Evolutionary conservation across 306 rosid species (phyloP), one percentile per base, ranked within the genome.

Genomic region (Adenanthera pavonina): DNA sequence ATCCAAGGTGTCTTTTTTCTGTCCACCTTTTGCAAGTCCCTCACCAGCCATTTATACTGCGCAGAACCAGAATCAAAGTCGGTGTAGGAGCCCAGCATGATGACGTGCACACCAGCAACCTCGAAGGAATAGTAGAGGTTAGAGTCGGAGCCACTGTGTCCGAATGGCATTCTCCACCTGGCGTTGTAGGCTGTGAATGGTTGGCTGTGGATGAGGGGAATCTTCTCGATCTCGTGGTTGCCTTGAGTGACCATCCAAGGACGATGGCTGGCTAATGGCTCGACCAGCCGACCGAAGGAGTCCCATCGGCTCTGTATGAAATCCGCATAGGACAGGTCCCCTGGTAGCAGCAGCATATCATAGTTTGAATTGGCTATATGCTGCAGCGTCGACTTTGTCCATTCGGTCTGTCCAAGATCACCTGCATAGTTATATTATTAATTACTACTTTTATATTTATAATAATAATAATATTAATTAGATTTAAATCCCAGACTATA

Each of bases 211-310:
- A 90, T 0, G 2, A 85, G 0, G 0, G 91, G 94, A 44, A 92
- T 72, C 82, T 46, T 87, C 86, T 95, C 98, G 2, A 89, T 6
- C 60, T 93, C 99, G 38, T 95, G 98, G 87, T 95, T 90, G 8
- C 98, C 98, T 40, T 84, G 84, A 0, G 99, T 95, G 4, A 95
- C 97, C 99, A 95, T 93, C 99, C 98, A 95, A 0, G 99, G 99
- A 74, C 98, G 86, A 53, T 86, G 86, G 83, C 98, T 87, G 0
- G 98, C 96, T 40, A 88, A 71, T 48, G 98, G 95, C 83, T 87
- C 96, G 0, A 92, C 97, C 4, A 95, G 83, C 14, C 97, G 87
- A 16, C 97, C 99, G 15, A 88, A 95, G 0, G 89, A 88, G 77
- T 95, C 99, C 99, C 99, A 93, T 15, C 11, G 38, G 2, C 56